phyloP scores from a whole-genome alignment of 192 early-diverging fungal genomes.

The Entrophospora sp. region DNA sequence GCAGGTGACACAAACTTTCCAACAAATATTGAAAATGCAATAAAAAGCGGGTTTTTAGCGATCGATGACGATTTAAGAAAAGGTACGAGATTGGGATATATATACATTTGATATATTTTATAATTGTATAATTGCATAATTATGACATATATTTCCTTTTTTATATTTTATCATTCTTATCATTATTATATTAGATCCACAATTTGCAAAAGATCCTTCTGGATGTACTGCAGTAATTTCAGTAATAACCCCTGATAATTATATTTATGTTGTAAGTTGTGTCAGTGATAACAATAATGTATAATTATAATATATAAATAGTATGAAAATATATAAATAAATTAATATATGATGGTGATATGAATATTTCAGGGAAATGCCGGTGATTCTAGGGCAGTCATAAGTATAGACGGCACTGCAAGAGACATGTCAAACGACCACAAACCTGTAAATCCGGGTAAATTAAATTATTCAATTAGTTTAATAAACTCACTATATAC shows the following conservation, averaged over 20 bases:
- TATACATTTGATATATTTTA: neutral
- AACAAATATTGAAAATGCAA: slow-evolving; percentile 62
- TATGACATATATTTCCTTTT: neutral
- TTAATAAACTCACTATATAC: neutral
- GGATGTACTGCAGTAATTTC: slow-evolving; percentile 95
- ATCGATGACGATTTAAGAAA: slow-evolving; percentile 70
- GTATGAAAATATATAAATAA: neutral
- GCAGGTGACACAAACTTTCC: slow-evolving; percentile 56
- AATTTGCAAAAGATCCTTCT: slow-evolving; percentile 72
- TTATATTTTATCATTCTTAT: neutral
- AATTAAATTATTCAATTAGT: slow-evolving; percentile 4
- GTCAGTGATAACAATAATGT: neutral
- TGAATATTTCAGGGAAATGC: slow-evolving; percentile 61
- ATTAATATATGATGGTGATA: neutral
- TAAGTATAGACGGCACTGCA: slow-evolving; percentile 70
- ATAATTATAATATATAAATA: neutral
- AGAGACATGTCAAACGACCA: slow-evolving; percentile 84
- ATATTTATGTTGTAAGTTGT: slow-evolving; percentile 60
- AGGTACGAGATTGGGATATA: slow-evolving; percentile 37
- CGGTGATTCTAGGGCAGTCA: slow-evolving; percentile 90
- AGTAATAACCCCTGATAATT: slow-evolving; percentile 75
- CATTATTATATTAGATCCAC: slow-evolving; percentile 44
- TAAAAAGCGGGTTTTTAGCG: slow-evolving; percentile 75
- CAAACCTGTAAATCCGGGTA: slow-evolving; percentile 79
- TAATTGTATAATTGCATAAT: neutral